Conservation (phyloP, 805 yeast genomes). For the Candida mattraensis region DNA sequence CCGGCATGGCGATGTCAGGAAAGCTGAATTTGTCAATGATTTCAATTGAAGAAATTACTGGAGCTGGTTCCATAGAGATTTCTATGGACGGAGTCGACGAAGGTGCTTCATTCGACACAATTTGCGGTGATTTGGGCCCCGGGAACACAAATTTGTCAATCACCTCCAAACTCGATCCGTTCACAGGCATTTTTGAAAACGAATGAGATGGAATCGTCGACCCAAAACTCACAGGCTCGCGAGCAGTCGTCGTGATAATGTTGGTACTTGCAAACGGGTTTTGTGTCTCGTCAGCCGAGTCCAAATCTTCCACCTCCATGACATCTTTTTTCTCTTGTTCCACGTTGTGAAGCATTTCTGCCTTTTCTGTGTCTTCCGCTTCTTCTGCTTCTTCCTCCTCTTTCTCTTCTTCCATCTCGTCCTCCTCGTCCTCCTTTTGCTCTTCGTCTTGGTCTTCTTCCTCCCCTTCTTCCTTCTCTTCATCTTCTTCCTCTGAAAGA, state of each 20-base stretch:
- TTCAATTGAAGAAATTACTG: slow-evolving; percentile 10
- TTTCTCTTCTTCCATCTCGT: slow-evolving; percentile 2
- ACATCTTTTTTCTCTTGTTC: background rate
- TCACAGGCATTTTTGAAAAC: too few species aligned
- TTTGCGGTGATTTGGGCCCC: slow-evolving; percentile 9
- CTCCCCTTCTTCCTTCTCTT: slow-evolving; percentile 5
- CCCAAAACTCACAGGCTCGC: too few species aligned
- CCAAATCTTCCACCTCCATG: too few species aligned
- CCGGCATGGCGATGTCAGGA: slow-evolving; percentile 20
- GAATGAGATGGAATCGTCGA: too few species aligned
- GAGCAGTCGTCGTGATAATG: too few species aligned
- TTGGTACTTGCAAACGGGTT: too few species aligned
- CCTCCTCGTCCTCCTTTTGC: slow-evolving; percentile 1
- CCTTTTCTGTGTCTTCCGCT: slow-evolving; percentile 1
- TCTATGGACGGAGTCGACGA: slow-evolving; percentile 1
- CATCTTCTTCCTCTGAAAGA: slow-evolving; percentile 2
- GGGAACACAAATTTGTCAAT: slow-evolving; percentile 21
- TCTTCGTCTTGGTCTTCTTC: slow-evolving; percentile 3
- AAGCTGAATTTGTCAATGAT: slow-evolving; percentile 24
- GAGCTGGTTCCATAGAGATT: background rate
- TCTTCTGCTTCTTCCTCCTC: slow-evolving; percentile 1
- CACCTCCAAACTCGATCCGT: too few species aligned
- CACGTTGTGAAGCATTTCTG: background rate
- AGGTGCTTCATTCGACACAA: slow-evolving; percentile 3
- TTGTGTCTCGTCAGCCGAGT: too few species aligned